These are phyloP conservation scores for Bonia amplexicaulis DNA, from an alignment of 176 grass and related monocot species.

Conservation along the genomic window DNA sequence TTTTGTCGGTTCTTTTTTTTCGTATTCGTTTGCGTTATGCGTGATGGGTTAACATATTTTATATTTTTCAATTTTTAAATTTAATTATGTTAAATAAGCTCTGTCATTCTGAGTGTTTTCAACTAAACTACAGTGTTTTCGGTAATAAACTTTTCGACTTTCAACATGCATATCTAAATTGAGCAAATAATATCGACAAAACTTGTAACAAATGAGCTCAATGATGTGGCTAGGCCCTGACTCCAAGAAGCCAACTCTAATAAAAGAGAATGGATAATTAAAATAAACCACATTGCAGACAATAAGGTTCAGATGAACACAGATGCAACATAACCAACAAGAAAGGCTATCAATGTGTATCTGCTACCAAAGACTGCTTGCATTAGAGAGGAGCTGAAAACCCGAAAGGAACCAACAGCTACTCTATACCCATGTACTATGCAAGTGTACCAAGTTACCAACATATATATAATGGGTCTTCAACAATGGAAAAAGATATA, in stretches of 20 bases:
- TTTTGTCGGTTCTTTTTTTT: no score
- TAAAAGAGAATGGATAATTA: conserved; percentile 1
- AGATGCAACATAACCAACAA: neutral
- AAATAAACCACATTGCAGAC: neutral
- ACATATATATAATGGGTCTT: neutral
- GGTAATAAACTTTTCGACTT: no score
- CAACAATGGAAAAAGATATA: neutral
- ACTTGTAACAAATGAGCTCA: neutral
- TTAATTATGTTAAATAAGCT: no score
- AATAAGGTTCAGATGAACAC: neutral
- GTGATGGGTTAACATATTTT: no score
- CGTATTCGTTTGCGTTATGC: no score
- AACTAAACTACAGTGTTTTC: no score
- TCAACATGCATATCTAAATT: neutral
- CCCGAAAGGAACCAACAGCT: neutral
- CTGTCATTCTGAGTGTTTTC: no score
- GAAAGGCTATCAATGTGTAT: neutral
- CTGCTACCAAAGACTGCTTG: neutral
- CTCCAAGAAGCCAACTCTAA: neutral
- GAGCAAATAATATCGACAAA: neutral
- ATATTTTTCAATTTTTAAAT: no score
- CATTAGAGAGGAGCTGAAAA: neutral
- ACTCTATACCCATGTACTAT: neutral
- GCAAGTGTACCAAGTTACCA: neutral
- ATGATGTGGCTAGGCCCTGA: neutral